Percentiles rank a stretch among this genome's conserved stretches.
Conservation (phyloP, 2,329 filamentous ascomycete species). For the Tolypocladium amazonense region DNA sequence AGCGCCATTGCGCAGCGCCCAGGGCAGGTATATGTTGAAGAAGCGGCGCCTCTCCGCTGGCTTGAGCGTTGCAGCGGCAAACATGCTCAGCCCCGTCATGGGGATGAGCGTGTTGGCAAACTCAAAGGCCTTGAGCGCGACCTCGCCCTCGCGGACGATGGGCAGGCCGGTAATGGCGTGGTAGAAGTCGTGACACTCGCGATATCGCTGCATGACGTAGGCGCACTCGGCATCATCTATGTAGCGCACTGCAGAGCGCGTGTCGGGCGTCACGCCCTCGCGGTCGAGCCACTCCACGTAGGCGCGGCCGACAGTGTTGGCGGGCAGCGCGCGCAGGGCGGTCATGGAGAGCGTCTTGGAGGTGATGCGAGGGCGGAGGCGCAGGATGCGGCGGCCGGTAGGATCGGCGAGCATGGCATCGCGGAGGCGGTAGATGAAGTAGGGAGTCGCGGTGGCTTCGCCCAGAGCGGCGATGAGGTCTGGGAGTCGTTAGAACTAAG, state of each 20-base stretch:
- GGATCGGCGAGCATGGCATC: slow-evolving; percentile 78
- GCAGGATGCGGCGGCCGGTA: slow-evolving; percentile 83
- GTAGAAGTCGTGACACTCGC: slow-evolving; percentile 96
- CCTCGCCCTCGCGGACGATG: slow-evolving; percentile 86
- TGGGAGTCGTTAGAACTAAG: slow-evolving; percentile 18
- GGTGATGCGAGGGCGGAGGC: slow-evolving; percentile 79
- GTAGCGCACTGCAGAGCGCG: slow-evolving; percentile 70
- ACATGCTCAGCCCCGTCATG: slow-evolving; percentile 83
- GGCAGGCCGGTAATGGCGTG: slow-evolving; percentile 89
- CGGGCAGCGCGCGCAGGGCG: slow-evolving; percentile 60
- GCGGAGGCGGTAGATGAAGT: slow-evolving; percentile 87
- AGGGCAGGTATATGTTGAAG: slow-evolving; percentile 68
- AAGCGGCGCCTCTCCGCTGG: slow-evolving; percentile 68
- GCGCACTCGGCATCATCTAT: slow-evolving; percentile 93
- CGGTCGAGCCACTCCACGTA: slow-evolving; percentile 90
- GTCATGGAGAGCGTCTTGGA: slow-evolving; percentile 59
- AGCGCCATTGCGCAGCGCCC: slow-evolving; percentile 79
- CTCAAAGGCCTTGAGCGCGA: slow-evolving; percentile 96
- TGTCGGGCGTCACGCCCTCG: slow-evolving; percentile 89
- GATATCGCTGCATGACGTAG: slow-evolving; percentile 97
- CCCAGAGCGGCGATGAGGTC: slow-evolving; percentile 93
- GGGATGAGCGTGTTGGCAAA: slow-evolving; percentile 90
- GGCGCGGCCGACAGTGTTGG: slow-evolving; percentile 65
- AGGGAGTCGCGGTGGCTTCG: slow-evolving; percentile 87
- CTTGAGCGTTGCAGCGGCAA: slow-evolving; percentile 81